Conservation (phyloP, 2,329 filamentous ascomycete species). For the Colletotrichum sp. region DNA sequence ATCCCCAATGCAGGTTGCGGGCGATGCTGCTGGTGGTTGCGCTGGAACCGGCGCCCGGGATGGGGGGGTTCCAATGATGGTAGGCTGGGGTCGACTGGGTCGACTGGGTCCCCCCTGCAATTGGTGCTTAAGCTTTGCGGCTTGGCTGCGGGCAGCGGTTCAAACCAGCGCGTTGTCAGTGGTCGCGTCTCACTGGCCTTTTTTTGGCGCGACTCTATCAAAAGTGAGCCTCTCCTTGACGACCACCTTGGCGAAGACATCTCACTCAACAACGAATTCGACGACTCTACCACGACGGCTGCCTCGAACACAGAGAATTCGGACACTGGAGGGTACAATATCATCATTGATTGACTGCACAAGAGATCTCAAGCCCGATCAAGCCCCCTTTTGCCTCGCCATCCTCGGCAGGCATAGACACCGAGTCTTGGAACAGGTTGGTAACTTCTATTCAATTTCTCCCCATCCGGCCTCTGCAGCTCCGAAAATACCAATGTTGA, state of each 20-base stretch:
- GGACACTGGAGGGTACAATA: background rate
- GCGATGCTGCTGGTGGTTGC: background rate
- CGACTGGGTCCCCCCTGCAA: constrained; percentile 15
- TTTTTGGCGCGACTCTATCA: constrained; percentile 17
- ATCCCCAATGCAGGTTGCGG: background rate
- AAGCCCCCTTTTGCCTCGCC: background rate
- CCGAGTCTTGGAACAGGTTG: background rate
- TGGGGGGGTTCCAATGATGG: constrained; percentile 3
- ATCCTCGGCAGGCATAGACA: background rate
- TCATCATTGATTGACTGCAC: background rate
- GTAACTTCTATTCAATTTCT: background rate
- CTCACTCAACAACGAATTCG: background rate
- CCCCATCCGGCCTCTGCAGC: background rate
- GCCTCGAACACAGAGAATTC: background rate
- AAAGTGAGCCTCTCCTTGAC: constrained; percentile 9
- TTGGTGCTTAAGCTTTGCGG: constrained; percentile 2
- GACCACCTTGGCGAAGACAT: background rate
- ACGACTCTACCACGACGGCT: background rate
- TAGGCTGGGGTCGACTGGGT: background rate
- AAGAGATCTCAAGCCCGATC: background rate
- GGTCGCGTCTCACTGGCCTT: constrained; percentile 25
- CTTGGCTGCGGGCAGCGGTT: background rate
- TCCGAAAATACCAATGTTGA: background rate
- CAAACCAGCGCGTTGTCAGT: constrained; percentile 18
- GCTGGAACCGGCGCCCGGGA: background rate